Evolutionary conservation across 1,284 basidiomycete genomes (phyloP).

Genomic region (Marasmius tenuissimus): DNA sequence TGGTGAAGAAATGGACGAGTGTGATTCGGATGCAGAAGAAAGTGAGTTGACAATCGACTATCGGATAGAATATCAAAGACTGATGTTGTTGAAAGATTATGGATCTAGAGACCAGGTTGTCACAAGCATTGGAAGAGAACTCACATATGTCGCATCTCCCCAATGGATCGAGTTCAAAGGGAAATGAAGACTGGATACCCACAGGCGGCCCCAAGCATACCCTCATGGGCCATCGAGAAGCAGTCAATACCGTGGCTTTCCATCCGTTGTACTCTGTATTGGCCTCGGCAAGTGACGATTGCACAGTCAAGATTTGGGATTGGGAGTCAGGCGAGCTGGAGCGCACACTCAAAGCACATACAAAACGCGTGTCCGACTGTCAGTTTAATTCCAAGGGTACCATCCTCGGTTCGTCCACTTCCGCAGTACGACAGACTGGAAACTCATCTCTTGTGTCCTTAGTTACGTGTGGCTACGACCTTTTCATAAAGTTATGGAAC

Average conservation of each 20-base stretch:
- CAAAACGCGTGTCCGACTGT: slow-evolving; percentile 70
- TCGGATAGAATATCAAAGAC: neutral
- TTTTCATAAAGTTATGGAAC: slow-evolving; percentile 82
- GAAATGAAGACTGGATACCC: slow-evolving; percentile 66
- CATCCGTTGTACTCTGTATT: slow-evolving; percentile 72
- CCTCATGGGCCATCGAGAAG: slow-evolving; percentile 65
- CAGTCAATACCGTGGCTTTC: slow-evolving; percentile 66
- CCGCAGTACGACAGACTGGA: neutral
- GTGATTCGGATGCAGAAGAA: slow-evolving; percentile 82
- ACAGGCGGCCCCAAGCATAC: slow-evolving; percentile 61
- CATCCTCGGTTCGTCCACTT: slow-evolving; percentile 49
- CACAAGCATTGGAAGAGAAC: slow-evolving; percentile 64
- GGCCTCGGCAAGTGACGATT: slow-evolving; percentile 71
- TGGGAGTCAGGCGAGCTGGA: slow-evolving; percentile 85
- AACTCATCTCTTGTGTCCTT: neutral
- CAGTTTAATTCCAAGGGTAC: slow-evolving; percentile 74
- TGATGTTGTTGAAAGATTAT: slow-evolving; percentile 49
- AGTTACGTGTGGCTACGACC: slow-evolving; percentile 76
- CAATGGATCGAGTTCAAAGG: slow-evolving; percentile 37
- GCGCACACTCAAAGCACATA: slow-evolving; percentile 77
- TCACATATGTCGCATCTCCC: slow-evolving; percentile 45
- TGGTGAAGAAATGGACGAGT: slow-evolving; percentile 85
- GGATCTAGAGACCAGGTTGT: slow-evolving; percentile 70
- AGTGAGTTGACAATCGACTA: slow-evolving; percentile 39
- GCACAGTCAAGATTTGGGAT: slow-evolving; percentile 79